Conservation (phyloP, 495 filamentous ascomycete species). For the Podospora tetraspora region DNA sequence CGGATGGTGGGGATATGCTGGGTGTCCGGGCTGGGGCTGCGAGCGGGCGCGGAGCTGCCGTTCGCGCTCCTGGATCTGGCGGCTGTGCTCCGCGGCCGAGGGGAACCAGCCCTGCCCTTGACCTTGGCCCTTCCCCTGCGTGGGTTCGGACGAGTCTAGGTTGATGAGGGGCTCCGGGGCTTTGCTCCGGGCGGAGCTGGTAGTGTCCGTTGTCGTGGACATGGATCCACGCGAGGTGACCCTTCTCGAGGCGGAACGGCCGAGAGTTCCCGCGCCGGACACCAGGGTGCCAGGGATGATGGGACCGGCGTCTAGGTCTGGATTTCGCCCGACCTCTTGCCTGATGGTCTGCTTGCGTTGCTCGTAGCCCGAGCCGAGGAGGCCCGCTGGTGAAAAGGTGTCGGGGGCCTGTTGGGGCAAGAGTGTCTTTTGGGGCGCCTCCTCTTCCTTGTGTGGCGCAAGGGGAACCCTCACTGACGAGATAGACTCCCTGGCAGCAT, state of each 20-base stretch:
- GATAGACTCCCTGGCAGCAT: conserved; percentile 20
- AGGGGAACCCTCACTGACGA: not conserved
- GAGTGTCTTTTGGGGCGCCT: not conserved
- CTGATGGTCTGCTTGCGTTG: conserved; percentile 33
- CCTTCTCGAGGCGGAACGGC: not conserved
- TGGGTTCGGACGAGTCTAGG: not conserved
- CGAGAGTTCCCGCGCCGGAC: not conserved
- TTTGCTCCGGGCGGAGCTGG: not conserved
- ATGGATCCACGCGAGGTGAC: not conserved
- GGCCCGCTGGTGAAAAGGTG: conserved; percentile 33
- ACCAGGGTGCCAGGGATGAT: conserved; percentile 38
- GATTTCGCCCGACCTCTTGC: conserved; percentile 13
- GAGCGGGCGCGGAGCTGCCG: conserved; percentile 9
- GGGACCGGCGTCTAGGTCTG: conserved; percentile 4
- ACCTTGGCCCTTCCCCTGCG: not conserved
- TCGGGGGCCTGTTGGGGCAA: not conserved
- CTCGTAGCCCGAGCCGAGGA: conserved; percentile 42
- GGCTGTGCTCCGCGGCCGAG: conserved; percentile 40
- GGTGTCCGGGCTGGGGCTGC: not conserved
- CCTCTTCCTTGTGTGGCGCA: not conserved
- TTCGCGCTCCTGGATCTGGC: conserved; percentile 27
- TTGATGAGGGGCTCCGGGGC: not conserved
- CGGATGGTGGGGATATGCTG: not conserved
- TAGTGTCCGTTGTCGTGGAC: not conserved
- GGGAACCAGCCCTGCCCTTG: conserved; percentile 37